Percentiles rank a stretch among this genome's conserved stretches.
Conservation (phyloP, 305 asterid genomes). For the Fraxinus platypoda region DNA sequence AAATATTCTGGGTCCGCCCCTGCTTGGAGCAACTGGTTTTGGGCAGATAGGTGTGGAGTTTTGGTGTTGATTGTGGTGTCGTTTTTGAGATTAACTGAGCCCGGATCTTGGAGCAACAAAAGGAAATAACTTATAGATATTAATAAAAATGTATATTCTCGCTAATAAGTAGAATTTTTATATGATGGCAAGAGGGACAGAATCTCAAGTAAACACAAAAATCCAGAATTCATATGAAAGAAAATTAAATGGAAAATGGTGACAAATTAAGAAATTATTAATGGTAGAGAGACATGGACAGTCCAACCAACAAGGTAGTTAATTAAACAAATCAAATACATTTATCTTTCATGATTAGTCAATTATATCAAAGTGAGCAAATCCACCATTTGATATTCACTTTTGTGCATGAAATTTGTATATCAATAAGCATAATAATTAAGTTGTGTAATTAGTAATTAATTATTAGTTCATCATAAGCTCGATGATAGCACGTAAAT, state of each 20-base stretch:
- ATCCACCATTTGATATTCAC: slow-evolving; percentile 16
- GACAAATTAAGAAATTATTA: not conserved
- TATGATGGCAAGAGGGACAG: not conserved
- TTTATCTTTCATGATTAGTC: not conserved
- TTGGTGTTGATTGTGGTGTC: no score
- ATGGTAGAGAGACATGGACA: slow-evolving; percentile 28
- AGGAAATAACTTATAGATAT: no score
- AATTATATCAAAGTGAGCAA: not conserved
- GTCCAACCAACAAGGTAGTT: slow-evolving; percentile 28
- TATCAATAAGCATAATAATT: not conserved
- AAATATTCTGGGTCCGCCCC: no score
- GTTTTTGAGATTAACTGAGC: no score
- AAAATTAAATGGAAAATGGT: not conserved
- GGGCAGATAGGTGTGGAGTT: no score
- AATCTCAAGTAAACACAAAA: not conserved
- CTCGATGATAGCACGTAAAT: not conserved
- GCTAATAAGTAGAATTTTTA: not conserved
- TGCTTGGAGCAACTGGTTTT: no score
- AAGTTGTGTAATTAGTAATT: not conserved
- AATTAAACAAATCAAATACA: not conserved
- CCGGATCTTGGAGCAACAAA: no score
- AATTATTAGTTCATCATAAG: not conserved
- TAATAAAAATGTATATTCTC: not conserved
- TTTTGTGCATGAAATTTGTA: not conserved
- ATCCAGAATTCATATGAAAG: not conserved